These are phyloP conservation scores for Penicillium aurantiogriseum DNA, from an alignment of 2,329 filamentous ascomycete species.

Conservation along the genomic window DNA sequence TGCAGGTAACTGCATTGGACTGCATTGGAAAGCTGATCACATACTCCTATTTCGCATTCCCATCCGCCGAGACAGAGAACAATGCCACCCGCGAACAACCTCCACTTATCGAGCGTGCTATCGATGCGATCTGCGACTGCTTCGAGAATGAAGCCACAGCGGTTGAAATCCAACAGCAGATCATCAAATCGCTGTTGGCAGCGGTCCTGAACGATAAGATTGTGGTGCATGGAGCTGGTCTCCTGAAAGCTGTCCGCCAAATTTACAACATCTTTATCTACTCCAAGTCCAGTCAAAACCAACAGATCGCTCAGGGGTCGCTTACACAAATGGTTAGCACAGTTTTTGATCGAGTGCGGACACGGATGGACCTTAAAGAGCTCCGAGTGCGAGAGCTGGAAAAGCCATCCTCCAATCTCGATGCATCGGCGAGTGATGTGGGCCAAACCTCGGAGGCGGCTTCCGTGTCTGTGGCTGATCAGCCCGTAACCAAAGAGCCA, in stretches of 20 bases:
- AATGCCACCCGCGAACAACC: constrained; percentile 45
- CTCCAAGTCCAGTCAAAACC: constrained; percentile 89
- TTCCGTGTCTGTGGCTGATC: constrained; percentile 38
- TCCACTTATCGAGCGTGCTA: constrained; percentile 92
- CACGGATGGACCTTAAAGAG: constrained; percentile 82
- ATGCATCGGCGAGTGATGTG: constrained; percentile 45
- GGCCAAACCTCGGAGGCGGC: constrained; percentile 46
- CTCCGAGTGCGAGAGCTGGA: constrained; percentile 56
- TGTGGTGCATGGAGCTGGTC: constrained; percentile 91
- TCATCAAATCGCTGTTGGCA: constrained; percentile 92
- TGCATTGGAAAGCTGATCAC: constrained; percentile 99
- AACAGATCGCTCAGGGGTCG: constrained; percentile 95
- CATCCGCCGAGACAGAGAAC: constrained; percentile 44
- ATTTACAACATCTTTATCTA: constrained; percentile 99
- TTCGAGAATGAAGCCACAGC: constrained; percentile 96
- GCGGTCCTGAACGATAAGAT: constrained; percentile 98
- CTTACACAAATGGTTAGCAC: constrained; percentile 98
- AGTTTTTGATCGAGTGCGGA: constrained; percentile 92
- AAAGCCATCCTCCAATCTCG: constrained; percentile 36
- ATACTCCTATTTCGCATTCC: constrained; percentile 93
- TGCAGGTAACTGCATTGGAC: constrained; percentile 88
- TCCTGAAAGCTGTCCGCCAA: constrained; percentile 93
- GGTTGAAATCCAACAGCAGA: constrained; percentile 90
- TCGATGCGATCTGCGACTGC: constrained; percentile 98
- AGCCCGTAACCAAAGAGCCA: constrained; percentile 53